phyloP scores from a whole-genome alignment of 805 yeast genomes.

The Metschnikowia lochheadii region DNA sequence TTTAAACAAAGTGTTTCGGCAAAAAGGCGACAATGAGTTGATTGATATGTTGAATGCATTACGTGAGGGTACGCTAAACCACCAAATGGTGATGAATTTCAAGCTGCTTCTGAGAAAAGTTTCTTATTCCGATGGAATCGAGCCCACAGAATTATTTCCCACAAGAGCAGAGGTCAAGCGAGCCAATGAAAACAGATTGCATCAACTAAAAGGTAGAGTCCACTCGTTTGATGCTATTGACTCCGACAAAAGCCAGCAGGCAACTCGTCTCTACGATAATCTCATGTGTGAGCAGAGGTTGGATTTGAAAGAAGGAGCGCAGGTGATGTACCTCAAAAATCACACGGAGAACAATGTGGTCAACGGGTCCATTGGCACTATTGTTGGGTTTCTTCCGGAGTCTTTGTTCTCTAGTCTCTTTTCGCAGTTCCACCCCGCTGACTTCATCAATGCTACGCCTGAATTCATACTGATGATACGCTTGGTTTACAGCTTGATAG shows the following conservation, averaged over 20 bases:
- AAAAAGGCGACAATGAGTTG: conserved; percentile 66
- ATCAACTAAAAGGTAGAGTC: conserved; percentile 40
- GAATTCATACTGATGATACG: conserved; percentile 11
- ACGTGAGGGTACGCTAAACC: conserved; percentile 57
- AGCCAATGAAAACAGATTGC: conserved; percentile 54
- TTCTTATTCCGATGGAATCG: conserved; percentile 51
- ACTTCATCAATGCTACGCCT: conserved; percentile 10
- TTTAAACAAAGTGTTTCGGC: conserved; percentile 66
- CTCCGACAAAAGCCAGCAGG: conserved; percentile 47
- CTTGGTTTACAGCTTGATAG: conserved; percentile 10
- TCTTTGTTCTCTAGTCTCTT: conserved; percentile 10
- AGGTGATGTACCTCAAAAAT: conserved; percentile 80
- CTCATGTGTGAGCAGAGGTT: conserved; percentile 69
- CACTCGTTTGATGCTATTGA: conserved; percentile 49
- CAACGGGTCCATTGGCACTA: conserved; percentile 74
- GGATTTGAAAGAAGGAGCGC: conserved; percentile 65
- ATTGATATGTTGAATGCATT: conserved; percentile 73
- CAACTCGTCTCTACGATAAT: conserved; percentile 43
- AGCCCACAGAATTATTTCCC: conserved; percentile 71
- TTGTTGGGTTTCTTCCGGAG: conserved; percentile 46
- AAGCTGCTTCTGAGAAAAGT: conserved; percentile 49
- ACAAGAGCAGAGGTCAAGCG: conserved; percentile 68
- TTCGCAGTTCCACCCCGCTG: conserved; percentile 10
- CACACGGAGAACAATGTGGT: conserved; percentile 61
- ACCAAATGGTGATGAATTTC: conserved; percentile 48